Conservation (phyloP, 2,329 filamentous ascomycete genomes). For the Talaromyces sp. region DNA sequence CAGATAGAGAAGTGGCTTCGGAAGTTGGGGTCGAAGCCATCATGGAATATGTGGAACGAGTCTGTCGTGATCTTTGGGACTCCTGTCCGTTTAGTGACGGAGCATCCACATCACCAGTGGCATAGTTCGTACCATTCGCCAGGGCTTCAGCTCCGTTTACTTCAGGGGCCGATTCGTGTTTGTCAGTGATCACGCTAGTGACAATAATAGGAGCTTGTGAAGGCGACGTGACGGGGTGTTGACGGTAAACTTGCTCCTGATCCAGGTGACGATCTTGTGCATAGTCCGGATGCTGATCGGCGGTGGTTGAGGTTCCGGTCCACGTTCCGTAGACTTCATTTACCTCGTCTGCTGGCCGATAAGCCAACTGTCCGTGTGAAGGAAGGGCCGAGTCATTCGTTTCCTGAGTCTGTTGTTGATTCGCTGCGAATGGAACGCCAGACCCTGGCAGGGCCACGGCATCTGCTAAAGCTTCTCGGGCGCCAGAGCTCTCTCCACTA, state of each 20-base stretch:
- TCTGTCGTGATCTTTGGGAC: slow-evolving; percentile 15
- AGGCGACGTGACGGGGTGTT: slow-evolving; percentile 1
- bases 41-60: slow-evolving; percentile 13
- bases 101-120: slow-evolving; percentile 9
- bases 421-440: slow-evolving; percentile 30
- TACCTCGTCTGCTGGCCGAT: slow-evolving; percentile 16
- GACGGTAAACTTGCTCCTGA: neutral
- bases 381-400: neutral
- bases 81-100: slow-evolving; percentile 10
- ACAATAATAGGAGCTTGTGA: slow-evolving; percentile 7
- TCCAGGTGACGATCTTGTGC: slow-evolving; percentile 11
- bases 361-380: slow-evolving; percentile 12
- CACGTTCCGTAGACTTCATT: slow-evolving; percentile 46
- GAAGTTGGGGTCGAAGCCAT: slow-evolving; percentile 13
- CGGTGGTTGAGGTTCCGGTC: slow-evolving; percentile 42
- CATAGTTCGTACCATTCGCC: slow-evolving; percentile 4
- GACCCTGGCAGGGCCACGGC: slow-evolving; percentile 52
- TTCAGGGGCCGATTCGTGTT: neutral
- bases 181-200: neutral
- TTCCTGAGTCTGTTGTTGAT: slow-evolving; percentile 29
- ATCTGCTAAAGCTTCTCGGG: slow-evolving; percentile 57
- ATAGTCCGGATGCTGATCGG: slow-evolving; percentile 4
- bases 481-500: slow-evolving; percentile 72
- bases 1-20: slow-evolving; percentile 11
- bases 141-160: neutral